Evolutionary conservation across 441 rosid genomes (phyloP), one percentile per base, ranked within the genome.

Genomic region (Pelargonium myrrhifolium): DNA sequence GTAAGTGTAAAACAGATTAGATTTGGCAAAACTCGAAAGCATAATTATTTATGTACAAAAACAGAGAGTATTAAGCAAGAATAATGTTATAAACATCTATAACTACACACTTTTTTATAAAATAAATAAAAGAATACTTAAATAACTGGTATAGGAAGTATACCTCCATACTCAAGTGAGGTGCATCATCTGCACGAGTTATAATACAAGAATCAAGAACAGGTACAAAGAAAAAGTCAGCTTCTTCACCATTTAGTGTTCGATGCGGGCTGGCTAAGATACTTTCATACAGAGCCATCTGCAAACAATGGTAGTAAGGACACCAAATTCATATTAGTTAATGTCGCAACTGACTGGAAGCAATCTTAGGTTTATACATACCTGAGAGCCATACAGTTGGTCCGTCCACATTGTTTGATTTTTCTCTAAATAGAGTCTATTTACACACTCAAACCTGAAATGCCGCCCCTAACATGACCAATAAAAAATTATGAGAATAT

Each of bases 201-300:
- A 94, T 94, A 72, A 92, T 94, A 83, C 99, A 94, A 0, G 98
- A 83, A 83, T 94, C 98, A 75, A 94, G 94, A 84, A 88, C 96
- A 65, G 98, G 99, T 74, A 91, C 97, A 77, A 88, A 93, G 89
- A 89, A 93, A 81, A 80, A 94, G 66, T 94, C 99, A 31, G 97
- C 99, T 74, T 94, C 99, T 59, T 88, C 93, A 8, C 93, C 96
- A 77, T 91, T 94, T 75, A 93, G 78, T 40, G 97, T 94, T 68
- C 96, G 87, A 75, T 87, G 79, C 22, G 83, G 80, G 49, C 96
- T 88, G 45, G 99, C 96, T 77, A 91, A 78, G 68, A 91, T 73
- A 71, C 89, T 94, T 82, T 94, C 99, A 75, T 94, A 94, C 61
- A 94, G 69, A 69, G 97, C 96, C 87, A 91, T 88, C 99, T 93